Percentiles rank a stretch among this genome's conserved stretches.
Conservation (phyloP, 345 rosid genomes). For the Xanthoceras sorbifolium region DNA sequence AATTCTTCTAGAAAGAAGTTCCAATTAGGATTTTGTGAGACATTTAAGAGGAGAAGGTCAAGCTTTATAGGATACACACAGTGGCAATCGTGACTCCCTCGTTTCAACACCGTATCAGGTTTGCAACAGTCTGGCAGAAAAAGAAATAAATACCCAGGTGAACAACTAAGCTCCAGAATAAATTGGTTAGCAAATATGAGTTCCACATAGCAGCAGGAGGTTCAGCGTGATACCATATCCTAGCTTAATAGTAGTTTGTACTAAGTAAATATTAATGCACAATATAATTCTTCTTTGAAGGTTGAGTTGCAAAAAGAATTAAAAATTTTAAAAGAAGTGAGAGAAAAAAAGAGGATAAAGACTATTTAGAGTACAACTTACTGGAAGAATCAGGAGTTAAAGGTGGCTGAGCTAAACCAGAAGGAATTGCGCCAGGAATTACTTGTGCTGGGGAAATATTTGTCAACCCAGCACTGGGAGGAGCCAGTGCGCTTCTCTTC, state of each 20-base stretch:
- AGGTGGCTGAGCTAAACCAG: conserved; percentile 77
- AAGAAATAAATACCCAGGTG: conserved; percentile 26
- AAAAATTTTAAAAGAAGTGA: background rate
- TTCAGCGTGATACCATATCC: background rate
- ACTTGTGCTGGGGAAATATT: conserved; percentile 73
- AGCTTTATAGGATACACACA: conserved; percentile 98
- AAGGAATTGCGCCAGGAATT: conserved; percentile 50
- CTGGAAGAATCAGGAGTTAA: conserved; percentile 70
- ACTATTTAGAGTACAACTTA: conserved; percentile 35
- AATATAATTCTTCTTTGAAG: background rate
- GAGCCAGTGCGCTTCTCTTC: conserved; percentile 50
- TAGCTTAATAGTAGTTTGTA: conserved; percentile 1
- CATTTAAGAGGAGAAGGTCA: conserved; percentile 87
- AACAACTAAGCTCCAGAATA: background rate
- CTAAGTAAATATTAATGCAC: background rate
- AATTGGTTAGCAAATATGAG: conserved; percentile 3
- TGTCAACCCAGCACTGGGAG: conserved; percentile 61
- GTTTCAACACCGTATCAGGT: conserved; percentile 71
- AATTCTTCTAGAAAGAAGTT: conserved; percentile 60
- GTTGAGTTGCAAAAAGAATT: background rate
- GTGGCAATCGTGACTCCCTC: conserved; percentile 70
- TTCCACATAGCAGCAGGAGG: background rate
- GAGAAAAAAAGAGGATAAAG: background rate
- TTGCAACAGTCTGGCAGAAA: conserved; percentile 77
- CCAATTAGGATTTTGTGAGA: conserved; percentile 82